Percentiles rank a stretch among this genome's conserved stretches.
phyloP scores from a whole-genome alignment of 225 moss, liverwort and hornwort species.

The Pleurozium schreberi region DNA sequence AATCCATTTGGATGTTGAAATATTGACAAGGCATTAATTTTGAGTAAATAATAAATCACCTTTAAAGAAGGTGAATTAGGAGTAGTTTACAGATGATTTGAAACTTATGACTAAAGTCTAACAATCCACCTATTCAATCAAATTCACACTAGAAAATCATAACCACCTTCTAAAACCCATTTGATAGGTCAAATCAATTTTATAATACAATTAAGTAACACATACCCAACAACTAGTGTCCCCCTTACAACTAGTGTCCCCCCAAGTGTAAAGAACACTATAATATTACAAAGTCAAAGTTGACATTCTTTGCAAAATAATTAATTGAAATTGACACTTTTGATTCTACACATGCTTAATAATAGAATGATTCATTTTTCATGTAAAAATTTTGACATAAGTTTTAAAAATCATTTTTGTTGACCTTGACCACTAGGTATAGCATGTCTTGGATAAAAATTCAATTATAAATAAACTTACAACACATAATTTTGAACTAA shows the following conservation, averaged over 20 bases:
- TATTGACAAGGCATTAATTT: too few species aligned
- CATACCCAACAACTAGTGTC: not conserved
- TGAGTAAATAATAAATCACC: too few species aligned
- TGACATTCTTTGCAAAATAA: not conserved
- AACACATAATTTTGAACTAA: too few species aligned
- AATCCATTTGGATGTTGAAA: too few species aligned
- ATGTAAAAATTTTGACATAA: too few species aligned
- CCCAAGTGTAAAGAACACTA: not conserved
- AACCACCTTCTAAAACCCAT: not conserved
- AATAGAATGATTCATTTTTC: too few species aligned
- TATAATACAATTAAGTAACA: not conserved
- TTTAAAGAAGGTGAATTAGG: not conserved
- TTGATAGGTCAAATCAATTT: not conserved
- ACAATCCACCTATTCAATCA: not conserved
- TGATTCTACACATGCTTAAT: too few species aligned
- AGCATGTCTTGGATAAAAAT: too few species aligned
- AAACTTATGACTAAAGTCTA: not conserved
- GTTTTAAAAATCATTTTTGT: too few species aligned
- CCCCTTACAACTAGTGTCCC: not conserved
- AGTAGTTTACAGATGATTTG: not conserved
- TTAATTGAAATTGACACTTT: too few species aligned
- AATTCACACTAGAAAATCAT: rapidly evolving
- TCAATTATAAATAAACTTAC: too few species aligned
- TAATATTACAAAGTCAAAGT: rapidly evolving
- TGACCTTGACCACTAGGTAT: too few species aligned